Base-by-base conservation (phyloP, 768 basidiomycete species). In the Tricholomella constricta region DNA sequence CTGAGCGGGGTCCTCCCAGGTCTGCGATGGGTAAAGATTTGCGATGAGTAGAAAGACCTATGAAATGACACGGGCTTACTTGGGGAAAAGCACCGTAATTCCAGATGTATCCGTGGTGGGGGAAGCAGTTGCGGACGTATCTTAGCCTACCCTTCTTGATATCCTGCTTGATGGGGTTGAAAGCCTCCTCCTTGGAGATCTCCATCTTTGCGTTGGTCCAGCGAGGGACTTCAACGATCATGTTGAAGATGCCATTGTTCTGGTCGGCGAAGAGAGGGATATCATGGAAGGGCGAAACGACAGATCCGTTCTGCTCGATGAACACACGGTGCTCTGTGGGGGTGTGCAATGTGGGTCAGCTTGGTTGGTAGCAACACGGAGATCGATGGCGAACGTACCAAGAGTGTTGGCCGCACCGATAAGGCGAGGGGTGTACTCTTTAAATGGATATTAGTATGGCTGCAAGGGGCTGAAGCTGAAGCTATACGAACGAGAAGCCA, bases 171-270 rank as follows among this genome's bases (percentile, higher is more conserved):
- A 99, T 98, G 65, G 97, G 97, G 78, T 99, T 99, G 85, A 98
- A 93, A n/a, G 84, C 49, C 72, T 98, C 96, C 65, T 97, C 94
- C 75, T 97, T 99, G 74, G 83, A 96, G 72, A 97, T 97, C 77
- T 99, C 97, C 89, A 98, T 91, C 83, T 99, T 98, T 48, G 97
- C 97, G 80, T 99, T 98, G 72, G 95, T 97, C 97, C 97, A 99
- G 66, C 97, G 90, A 44, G 97, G 97, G 52, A 96, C 84, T 77
- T 97, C 93, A 74, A 97, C 94, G 72, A 97, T 79, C 93, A 98
- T 98, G 88, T 98, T 98, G 77, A 97, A 82, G 78, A 98, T 88
- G 67, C 91, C 91, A 72, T 89, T 90, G 77, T 79, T 87, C 78
- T 88, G 91, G 75, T 99, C 94, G 49, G 94, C 94, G 71, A 97